Evolutionary conservation across 140 eudicot species (phyloP).

Genomic region (Stevia rebaudiana): DNA sequence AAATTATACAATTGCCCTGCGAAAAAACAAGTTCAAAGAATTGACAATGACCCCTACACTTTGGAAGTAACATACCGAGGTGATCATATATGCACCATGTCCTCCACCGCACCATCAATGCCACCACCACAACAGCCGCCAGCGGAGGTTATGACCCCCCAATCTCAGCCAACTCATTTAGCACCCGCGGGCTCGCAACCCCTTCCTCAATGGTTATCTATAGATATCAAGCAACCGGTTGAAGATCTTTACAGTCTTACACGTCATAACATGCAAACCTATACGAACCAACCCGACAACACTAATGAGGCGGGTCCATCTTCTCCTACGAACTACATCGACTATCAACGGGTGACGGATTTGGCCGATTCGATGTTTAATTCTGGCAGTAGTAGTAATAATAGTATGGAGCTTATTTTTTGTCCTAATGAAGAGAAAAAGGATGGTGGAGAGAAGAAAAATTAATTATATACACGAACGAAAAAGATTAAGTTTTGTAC

Average conservation of each 20-base stretch:
- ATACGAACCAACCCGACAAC: slow-evolving; percentile 11
- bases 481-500: slow-evolving; percentile 3
- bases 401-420: slow-evolving; percentile 64
- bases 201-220: slow-evolving; percentile 51
- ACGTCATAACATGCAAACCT: slow-evolving; percentile 21
- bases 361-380: slow-evolving; percentile 52
- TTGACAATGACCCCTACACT: slow-evolving; percentile 62
- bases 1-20: slow-evolving; percentile 76
- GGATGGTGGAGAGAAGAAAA: slow-evolving; percentile 24
- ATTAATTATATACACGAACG: neutral
- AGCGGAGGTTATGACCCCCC: slow-evolving; percentile 14
- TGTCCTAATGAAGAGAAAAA: slow-evolving; percentile 37
- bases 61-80: slow-evolving; percentile 67
- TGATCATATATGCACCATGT: slow-evolving; percentile 64
- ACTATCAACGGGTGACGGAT: slow-evolving; percentile 45
- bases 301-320: slow-evolving; percentile 32
- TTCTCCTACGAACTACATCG: slow-evolving; percentile 28
- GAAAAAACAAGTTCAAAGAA: slow-evolving; percentile 87
- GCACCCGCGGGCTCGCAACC: slow-evolving; percentile 23
- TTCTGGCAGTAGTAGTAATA: slow-evolving; percentile 58
- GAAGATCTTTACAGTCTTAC: slow-evolving; percentile 20
- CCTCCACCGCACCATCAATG: slow-evolving; percentile 74
- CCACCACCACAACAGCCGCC: slow-evolving; percentile 29
- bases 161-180: slow-evolving; percentile 12
- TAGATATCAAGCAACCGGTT: slow-evolving; percentile 32